These are phyloP conservation scores for Corrigiola litoralis DNA, from an alignment of 179 eudicot species.

Conservation along the genomic window DNA sequence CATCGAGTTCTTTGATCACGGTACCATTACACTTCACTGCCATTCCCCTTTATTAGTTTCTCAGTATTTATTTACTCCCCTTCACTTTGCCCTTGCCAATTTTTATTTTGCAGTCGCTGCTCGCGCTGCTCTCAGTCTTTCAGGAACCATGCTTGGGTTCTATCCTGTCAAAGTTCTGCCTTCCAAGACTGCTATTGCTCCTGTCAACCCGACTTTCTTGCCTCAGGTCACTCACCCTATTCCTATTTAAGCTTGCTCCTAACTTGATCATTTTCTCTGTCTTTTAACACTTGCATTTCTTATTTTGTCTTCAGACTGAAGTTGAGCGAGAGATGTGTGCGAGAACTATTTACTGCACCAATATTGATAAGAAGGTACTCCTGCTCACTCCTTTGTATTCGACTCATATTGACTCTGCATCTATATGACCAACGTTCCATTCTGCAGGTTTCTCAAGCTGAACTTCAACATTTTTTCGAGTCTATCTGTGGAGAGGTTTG, in stretches of 20 bases:
- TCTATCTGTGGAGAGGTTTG: conserved; percentile 51
- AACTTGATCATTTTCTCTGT: neutral
- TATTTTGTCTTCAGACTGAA: conserved; percentile 37
- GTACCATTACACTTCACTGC: conserved; percentile 21
- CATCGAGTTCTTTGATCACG: conserved; percentile 52
- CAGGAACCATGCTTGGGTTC: conserved; percentile 73
- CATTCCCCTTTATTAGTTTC: neutral
- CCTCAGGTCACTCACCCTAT: conserved; percentile 45
- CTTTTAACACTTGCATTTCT: neutral
- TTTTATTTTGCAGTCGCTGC: conserved; percentile 53
- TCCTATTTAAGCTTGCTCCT: neutral
- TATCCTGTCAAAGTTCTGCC: conserved; percentile 69
- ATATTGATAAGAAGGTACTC: conserved; percentile 64
- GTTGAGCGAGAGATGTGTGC: conserved; percentile 71
- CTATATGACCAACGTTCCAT: neutral
- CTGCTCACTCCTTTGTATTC: neutral
- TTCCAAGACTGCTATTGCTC: conserved; percentile 82
- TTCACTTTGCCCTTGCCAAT: neutral
- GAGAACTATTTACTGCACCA: conserved; percentile 62
- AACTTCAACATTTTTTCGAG: conserved; percentile 50
- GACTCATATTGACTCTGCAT: neutral
- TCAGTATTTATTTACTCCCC: neutral
- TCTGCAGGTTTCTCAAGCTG: conserved; percentile 56
- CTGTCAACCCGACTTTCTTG: conserved; percentile 68
- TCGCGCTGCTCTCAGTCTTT: conserved; percentile 48